Percentiles rank a stretch among this genome's conserved stretches.
These are phyloP conservation scores for Fragaria iinumae DNA, from an alignment of 306 rosid genomes.

Conservation along the genomic window DNA sequence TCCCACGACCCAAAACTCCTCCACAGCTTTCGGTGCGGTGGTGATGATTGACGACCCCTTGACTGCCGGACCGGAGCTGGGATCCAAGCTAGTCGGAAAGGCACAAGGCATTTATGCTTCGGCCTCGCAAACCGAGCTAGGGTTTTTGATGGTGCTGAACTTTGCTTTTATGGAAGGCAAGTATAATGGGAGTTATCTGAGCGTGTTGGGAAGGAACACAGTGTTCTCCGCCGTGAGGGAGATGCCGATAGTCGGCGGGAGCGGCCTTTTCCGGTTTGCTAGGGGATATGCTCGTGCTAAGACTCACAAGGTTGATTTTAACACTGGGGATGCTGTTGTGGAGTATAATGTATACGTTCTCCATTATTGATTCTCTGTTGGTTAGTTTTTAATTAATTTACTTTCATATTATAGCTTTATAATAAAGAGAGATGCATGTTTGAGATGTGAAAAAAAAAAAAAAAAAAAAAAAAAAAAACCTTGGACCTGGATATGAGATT, in stretches of 20 bases:
- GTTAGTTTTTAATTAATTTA: background rate
- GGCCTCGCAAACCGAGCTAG: conserved; percentile 49
- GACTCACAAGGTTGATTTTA: conserved; percentile 14
- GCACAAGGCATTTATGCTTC: conserved; percentile 67
- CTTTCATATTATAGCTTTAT: background rate
- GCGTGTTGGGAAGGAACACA: conserved; percentile 59
- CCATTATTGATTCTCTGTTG: conserved; percentile 42
- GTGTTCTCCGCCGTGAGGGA: conserved; percentile 41
- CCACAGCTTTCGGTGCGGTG: conserved; percentile 41
- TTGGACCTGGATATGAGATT: too few species aligned
- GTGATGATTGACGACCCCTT: conserved; percentile 59
- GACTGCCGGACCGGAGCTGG: conserved; percentile 38
- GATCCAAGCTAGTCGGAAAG: conserved; percentile 45
- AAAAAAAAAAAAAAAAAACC: too few species aligned
- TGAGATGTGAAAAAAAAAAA: background rate
- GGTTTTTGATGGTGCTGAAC: conserved; percentile 50
- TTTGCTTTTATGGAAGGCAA: conserved; percentile 56
- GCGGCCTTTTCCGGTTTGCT: conserved; percentile 65
- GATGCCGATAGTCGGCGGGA: conserved; percentile 74
- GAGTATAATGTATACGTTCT: conserved; percentile 60
- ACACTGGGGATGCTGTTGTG: conserved; percentile 45
- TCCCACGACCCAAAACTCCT: conserved; percentile 21
- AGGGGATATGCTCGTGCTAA: conserved; percentile 59
- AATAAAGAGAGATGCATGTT: background rate
- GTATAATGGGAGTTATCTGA: conserved; percentile 54